Base-by-base conservation (phyloP, 2,329 filamentous ascomycete species). In the Fusarium odoratissimum region DNA sequence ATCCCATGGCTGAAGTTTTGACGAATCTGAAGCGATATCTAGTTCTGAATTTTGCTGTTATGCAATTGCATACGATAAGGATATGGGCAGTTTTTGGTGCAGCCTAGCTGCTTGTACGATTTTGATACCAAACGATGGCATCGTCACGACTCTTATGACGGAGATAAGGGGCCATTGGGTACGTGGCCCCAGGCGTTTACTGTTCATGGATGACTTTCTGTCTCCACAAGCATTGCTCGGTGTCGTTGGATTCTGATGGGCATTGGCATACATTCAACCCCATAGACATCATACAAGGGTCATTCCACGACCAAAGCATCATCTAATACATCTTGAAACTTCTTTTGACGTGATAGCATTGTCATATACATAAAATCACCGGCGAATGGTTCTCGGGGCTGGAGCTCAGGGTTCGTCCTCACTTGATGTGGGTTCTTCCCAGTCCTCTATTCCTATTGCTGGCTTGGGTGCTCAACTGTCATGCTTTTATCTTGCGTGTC, bases 61-160 rank as follows among this genome's bases (percentile, higher is more conserved):
- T 59, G 59, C 56, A 25, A 25, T 41, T 55, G 35, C 40, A 65
- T 42, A 33, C 48, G 30, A 60, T 23, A 40, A 49, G 38, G 49
- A 38, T 55, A 60, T 52, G 48, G 37, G 46, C 38, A 33, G 41
- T 45, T 55, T 54, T 67, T 62, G 60, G 69, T 66, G 55, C 64
- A 71, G 55, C 64, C 69, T 68, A 35, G 49, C 74, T 69, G 72
- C 68, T 74, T 76, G 64, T 72, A 77, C 68, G 72, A 78, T 74
- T 69, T 77, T 77, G 75, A 78, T 78, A 78, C 76, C 76, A 76
- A 67, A 76, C 67, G 64, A 72, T 73, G 65, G 68, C 64, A 69
- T 63, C 66, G 61, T 76, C 72, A 78, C 68, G 73, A 78, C 60
- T 67, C 64, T 77, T 75, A 78, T 58, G 75, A 77, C 45, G 56